Evolutionary conservation across 345 rosid species (phyloP).

Genomic region (Hypericum perforatum): DNA sequence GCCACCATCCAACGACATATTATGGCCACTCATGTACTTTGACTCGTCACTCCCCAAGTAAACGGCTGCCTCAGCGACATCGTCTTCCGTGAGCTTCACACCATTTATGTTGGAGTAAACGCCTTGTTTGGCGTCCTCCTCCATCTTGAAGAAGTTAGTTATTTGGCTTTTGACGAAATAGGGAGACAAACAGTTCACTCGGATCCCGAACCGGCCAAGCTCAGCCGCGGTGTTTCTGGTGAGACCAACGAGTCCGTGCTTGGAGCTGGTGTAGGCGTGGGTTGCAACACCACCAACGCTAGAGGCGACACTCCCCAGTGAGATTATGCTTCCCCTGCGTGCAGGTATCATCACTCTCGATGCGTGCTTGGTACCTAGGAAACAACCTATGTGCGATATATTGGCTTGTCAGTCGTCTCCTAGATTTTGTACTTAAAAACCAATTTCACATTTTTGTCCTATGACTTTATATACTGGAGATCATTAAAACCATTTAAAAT

Average conservation of each 20-base stretch:
- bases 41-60: no score
- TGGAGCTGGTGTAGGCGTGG: slow-evolving; percentile 9
- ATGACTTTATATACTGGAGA: no score
- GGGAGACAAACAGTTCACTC: slow-evolving; percentile 19
- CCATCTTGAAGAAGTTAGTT: background rate
- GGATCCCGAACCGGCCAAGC: slow-evolving; percentile 12
- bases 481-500: no score
- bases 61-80: no score
- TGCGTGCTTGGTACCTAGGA: slow-evolving; percentile 29
- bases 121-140: background rate
- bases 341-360: slow-evolving; percentile 24
- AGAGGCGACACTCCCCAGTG: slow-evolving; percentile 1
- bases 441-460: no score
- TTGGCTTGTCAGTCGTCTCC: no score
- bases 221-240: slow-evolving; percentile 10
- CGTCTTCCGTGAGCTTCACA: no score
- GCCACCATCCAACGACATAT: no score
- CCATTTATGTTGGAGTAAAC: slow-evolving; percentile 7
- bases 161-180: background rate
- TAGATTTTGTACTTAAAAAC: no score
- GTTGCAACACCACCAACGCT: slow-evolving; percentile 5
- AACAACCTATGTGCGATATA: no score
- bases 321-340: slow-evolving; percentile 14
- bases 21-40: no score
- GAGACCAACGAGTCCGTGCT: slow-evolving; percentile 4